These are phyloP conservation scores for Boletellus ananiceps DNA, from an alignment of 768 basidiomycete species.

Conservation along the genomic window DNA sequence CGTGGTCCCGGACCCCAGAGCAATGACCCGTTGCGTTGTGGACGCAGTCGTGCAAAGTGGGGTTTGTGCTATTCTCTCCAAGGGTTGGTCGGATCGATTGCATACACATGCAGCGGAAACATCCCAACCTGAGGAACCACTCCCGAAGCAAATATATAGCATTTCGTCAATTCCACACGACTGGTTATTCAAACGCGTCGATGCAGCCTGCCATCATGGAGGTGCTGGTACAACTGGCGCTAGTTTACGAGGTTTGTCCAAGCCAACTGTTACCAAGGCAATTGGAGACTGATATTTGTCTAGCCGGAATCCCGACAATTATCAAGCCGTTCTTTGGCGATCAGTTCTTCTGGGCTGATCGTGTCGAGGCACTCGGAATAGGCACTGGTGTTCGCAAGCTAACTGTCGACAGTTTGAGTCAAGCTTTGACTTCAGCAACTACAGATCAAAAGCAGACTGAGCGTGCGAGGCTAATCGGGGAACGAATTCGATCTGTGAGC, in stretches of 20 bases:
- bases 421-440: slow-evolving; percentile 78
- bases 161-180: slow-evolving; percentile 90
- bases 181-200: slow-evolving; percentile 91
- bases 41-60: slow-evolving; percentile 85
- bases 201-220: slow-evolving; percentile 98
- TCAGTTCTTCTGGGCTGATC: slow-evolving; percentile 96
- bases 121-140: slow-evolving; percentile 59
- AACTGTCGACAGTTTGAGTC: slow-evolving; percentile 69
- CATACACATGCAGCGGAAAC: slow-evolving; percentile 58
- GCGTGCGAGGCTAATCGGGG: slow-evolving; percentile 78
- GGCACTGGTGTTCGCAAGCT: slow-evolving; percentile 86
- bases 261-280: background rate
- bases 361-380: slow-evolving; percentile 93
- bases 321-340: slow-evolving; percentile 98
- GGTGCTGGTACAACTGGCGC: slow-evolving; percentile 97
- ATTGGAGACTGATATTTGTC: slow-evolving; percentile 1
- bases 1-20: slow-evolving; percentile 90
- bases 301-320: slow-evolving; percentile 91
- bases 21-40: slow-evolving; percentile 87
- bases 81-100: slow-evolving; percentile 95
- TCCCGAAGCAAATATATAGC: slow-evolving; percentile 77
- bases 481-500: slow-evolving; percentile 77
- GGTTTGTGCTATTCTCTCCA: slow-evolving; percentile 90
- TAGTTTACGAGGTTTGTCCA: slow-evolving; percentile 71
- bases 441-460: slow-evolving; percentile 86